phyloP scores from a whole-genome alignment of 257 asterid genomes.

The Solanum bulbocastanum region DNA sequence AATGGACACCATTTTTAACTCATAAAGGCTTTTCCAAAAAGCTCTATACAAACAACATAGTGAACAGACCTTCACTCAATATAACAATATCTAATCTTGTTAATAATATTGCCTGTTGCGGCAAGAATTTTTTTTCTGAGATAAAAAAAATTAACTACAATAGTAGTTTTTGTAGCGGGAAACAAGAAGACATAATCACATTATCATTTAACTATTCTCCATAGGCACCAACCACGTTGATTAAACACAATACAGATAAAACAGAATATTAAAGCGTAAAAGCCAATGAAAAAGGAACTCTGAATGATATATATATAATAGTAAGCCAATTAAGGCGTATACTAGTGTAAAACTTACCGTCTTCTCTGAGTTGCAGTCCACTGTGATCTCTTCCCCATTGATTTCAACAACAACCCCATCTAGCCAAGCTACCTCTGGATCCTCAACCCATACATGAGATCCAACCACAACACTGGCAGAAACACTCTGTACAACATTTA shows the following conservation, averaged over 20 bases:
- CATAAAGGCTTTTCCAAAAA: background rate
- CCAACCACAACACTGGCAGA: conserved; percentile 61
- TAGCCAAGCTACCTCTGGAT: conserved; percentile 80
- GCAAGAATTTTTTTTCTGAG: background rate
- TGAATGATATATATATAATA: background rate
- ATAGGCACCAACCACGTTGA: background rate
- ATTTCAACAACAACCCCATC: conserved; percentile 69
- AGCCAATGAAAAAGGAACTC: background rate
- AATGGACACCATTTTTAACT: background rate
- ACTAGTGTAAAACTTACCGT: conserved; percentile 35
- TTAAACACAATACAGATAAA: background rate
- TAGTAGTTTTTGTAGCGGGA: background rate
- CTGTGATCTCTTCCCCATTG: conserved; percentile 54
- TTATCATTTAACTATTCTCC: background rate
- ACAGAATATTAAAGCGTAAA: background rate
- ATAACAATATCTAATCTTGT: background rate
- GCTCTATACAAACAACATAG: background rate
- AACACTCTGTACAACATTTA: conserved; percentile 42
- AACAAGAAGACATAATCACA: background rate
- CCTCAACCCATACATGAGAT: conserved; percentile 94
- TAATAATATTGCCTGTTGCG: background rate
- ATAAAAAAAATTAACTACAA: background rate
- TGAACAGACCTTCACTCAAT: background rate
- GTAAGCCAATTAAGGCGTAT: background rate
- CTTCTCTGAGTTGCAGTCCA: conserved; percentile 58